phyloP scores from a whole-genome alignment of 2,329 filamentous ascomycete species.

The Neonectria faginata region DNA sequence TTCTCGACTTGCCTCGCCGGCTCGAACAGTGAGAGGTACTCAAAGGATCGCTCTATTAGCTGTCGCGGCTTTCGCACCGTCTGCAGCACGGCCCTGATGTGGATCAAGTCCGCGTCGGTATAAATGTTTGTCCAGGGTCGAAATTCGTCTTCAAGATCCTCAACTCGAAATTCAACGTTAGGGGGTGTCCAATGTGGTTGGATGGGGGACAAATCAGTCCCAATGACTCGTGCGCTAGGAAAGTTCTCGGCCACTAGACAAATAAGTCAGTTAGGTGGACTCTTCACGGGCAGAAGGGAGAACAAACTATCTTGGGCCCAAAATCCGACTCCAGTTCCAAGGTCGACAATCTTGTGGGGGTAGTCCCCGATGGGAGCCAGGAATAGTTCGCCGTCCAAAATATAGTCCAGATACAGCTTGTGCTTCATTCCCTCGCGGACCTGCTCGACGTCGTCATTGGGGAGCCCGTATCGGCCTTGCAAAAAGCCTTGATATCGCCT shows the following conservation, averaged over 20 bases:
- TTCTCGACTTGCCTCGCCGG: not conserved
- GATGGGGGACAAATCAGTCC: constrained; percentile 59
- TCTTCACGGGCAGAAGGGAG: not conserved
- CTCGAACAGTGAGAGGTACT: constrained; percentile 42
- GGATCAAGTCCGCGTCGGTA: constrained; percentile 63
- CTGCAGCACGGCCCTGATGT: constrained; percentile 63
- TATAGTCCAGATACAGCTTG: constrained; percentile 59
- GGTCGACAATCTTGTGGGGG: constrained; percentile 62
- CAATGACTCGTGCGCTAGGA: constrained; percentile 59
- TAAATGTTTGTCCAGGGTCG: constrained; percentile 53
- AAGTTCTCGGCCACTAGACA: constrained; percentile 58
- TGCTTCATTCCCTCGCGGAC: constrained; percentile 63
- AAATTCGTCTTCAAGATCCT: constrained; percentile 52
- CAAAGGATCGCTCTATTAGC: constrained; percentile 61
- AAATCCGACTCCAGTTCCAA: constrained; percentile 63
- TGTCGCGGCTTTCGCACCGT: constrained; percentile 63
- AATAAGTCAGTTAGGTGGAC: constrained; percentile 21
- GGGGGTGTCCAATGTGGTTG: constrained; percentile 63
- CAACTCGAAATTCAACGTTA: constrained; percentile 64
- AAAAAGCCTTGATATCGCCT: constrained; percentile 64
- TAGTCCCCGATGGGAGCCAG: constrained; percentile 57
- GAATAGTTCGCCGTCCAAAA: constrained; percentile 57
- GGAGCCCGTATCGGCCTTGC: constrained; percentile 61
- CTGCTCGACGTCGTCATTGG: constrained; percentile 65
- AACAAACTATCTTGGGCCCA: constrained; percentile 67